These are phyloP conservation scores for Hypoxylon sp. DNA, from an alignment of 2,329 filamentous ascomycete genomes.

Conservation along the genomic window DNA sequence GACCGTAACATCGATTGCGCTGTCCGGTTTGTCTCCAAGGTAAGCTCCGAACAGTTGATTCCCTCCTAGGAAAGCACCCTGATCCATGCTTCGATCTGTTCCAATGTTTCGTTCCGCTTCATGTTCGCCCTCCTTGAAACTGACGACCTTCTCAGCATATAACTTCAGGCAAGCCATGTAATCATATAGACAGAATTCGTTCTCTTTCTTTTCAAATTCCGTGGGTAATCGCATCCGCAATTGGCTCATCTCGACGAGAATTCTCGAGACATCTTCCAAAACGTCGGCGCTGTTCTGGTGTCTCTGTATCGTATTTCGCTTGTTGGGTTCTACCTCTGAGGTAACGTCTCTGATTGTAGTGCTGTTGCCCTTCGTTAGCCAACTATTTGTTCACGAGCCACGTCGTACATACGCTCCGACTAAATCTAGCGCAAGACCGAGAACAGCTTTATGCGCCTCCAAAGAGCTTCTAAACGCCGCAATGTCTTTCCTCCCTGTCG, in stretches of 20 bases:
- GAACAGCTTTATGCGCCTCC: conserved; percentile 57
- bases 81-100: conserved; percentile 24
- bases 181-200: conserved; percentile 77
- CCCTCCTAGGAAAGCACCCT: conserved; percentile 51
- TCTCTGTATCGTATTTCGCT: conserved; percentile 46
- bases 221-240: conserved; percentile 53
- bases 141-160: conserved; percentile 62
- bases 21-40: conserved; percentile 58
- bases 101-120: conserved; percentile 32
- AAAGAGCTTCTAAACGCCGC: conserved; percentile 54
- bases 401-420: conserved; percentile 56
- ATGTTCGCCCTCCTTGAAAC: conserved; percentile 44
- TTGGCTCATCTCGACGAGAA: conserved; percentile 56
- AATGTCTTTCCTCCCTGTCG: conserved; percentile 53
- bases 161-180: conserved; percentile 79
- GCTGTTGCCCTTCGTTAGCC: conserved; percentile 44
- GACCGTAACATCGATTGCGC: conserved; percentile 58
- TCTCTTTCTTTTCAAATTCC: conserved; percentile 74
- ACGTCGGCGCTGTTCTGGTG: conserved; percentile 47
- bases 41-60: conserved; percentile 53
- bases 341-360: conserved; percentile 49
- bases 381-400: conserved; percentile 16
- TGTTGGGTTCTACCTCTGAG: conserved; percentile 42
- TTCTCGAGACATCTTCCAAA: conserved; percentile 53
- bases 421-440: conserved; percentile 60